phyloP scores from a whole-genome alignment of 2,329 filamentous ascomycete genomes.

The Aspergillus bombycis region DNA sequence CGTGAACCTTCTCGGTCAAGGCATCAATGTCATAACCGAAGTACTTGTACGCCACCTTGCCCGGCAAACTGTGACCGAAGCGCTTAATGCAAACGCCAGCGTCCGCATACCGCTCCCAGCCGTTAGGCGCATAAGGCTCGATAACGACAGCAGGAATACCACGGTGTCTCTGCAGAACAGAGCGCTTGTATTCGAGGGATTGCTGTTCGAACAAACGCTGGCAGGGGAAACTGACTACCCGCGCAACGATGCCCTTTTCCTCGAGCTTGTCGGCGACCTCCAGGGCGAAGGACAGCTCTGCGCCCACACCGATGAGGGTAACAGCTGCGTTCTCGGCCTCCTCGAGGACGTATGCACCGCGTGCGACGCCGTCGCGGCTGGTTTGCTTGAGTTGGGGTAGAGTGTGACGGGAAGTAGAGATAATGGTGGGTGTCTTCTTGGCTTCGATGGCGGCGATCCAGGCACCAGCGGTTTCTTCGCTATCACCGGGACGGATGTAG shows the following conservation, averaged over 20 bases:
- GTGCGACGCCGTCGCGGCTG: slow-evolving; percentile 42
- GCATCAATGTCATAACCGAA: slow-evolving; percentile 23
- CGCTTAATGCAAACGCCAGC: slow-evolving; percentile 50
- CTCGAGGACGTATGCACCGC: slow-evolving; percentile 45
- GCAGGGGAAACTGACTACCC: slow-evolving; percentile 54
- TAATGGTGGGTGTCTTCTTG: slow-evolving; percentile 12
- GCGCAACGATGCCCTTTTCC: slow-evolving; percentile 27
- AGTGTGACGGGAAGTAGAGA: slow-evolving; percentile 14
- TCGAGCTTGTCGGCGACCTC: slow-evolving; percentile 41
- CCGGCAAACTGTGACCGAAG: slow-evolving; percentile 43
- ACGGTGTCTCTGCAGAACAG: slow-evolving; percentile 39
- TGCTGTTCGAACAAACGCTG: slow-evolving; percentile 53
- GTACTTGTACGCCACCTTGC: slow-evolving; percentile 25
- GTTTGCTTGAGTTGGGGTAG: slow-evolving; percentile 30
- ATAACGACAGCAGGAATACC: slow-evolving; percentile 48
- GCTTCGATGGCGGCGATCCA: slow-evolving; percentile 1
- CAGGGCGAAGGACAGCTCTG: slow-evolving; percentile 52
- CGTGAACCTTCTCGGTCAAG: not conserved
- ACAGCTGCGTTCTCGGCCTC: slow-evolving; percentile 39
- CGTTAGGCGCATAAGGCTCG: slow-evolving; percentile 51
- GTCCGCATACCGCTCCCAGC: slow-evolving; percentile 56
- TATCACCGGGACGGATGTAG: slow-evolving; percentile 1
- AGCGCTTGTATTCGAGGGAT: slow-evolving; percentile 45
- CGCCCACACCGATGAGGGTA: slow-evolving; percentile 53
- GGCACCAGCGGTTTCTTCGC: slow-evolving; percentile 1